Evolutionary conservation across 306 rosid genomes (phyloP).

Genomic region (Fragaria vesca): DNA sequence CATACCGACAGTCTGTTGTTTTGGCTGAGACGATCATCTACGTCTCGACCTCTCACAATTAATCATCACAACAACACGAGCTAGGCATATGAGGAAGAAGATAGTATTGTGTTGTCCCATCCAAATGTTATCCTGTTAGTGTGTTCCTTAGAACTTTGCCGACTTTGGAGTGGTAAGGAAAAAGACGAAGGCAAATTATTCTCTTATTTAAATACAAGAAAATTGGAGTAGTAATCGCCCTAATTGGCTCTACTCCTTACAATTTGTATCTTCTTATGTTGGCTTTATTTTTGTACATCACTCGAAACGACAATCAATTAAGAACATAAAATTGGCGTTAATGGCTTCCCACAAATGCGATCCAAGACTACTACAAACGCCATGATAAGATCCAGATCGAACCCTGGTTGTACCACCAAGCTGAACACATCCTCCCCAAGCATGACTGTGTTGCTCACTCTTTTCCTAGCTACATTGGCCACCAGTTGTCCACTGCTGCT

Average conservation of each 20-base stretch:
- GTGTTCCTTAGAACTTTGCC: not conserved
- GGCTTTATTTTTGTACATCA: constrained; percentile 3
- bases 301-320: not conserved
- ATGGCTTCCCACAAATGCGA: constrained; percentile 39
- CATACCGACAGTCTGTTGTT: not conserved
- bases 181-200: not conserved
- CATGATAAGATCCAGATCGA: constrained; percentile 37
- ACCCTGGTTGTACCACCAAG: constrained; percentile 41
- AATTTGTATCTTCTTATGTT: not conserved
- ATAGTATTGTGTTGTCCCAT: not conserved
- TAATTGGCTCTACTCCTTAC: not conserved
- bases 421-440: constrained; percentile 45
- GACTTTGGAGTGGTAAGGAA: not conserved
- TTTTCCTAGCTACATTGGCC: constrained; percentile 46
- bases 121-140: not conserved
- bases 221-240: constrained; percentile 6
- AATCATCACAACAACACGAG: not conserved
- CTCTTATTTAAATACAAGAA: constrained; percentile 13
- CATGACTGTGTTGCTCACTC: constrained; percentile 35
- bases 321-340: constrained; percentile 45
- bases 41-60: not conserved
- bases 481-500: constrained; percentile 27
- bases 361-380: constrained; percentile 47
- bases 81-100: not conserved
- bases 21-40: not conserved